Evolutionary conservation across 495 filamentous ascomycete genomes (phyloP), one percentile per base, ranked within the genome.

Genomic region (Viridothelium virens): DNA sequence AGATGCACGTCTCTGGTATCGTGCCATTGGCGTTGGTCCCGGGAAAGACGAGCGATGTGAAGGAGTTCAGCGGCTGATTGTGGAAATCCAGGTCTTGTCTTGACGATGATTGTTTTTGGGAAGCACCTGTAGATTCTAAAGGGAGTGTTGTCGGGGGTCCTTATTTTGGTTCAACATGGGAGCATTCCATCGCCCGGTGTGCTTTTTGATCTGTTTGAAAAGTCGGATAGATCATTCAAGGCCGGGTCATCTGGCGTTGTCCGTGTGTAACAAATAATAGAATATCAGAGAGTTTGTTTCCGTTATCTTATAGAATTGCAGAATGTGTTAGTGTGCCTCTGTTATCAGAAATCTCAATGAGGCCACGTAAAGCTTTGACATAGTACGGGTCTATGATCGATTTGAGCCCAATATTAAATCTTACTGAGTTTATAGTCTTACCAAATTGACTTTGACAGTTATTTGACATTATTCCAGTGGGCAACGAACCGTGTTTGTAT

Each of bases 1-100:
- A 99, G 80, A 96, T 99, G 93, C 87, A 89, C 79, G 87, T 89
- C 73, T 81, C 77, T 50, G 86, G 86, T 70, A 88, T 89, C 71
- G 86, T 89, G 50, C 86, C 86, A 38, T 75, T 89, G 70, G 86
- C 86, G 38, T 79, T 89, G 37, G 69, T 76, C 7, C 77, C 77
- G 34, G 86, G 85, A 72, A 88, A 86, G 81, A 79, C 72, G 64
- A 75, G 75, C 41, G 69, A 63, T 3, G 70, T 83, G 66, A 76
- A 76, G 71, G 81, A 83, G 73, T 83, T 83, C 65, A 70, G 63
- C 66, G 74, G 72, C 68, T 75, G 71, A 63, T 44, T 65, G 41
- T 18, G 53, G 25, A 25, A 25, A 25, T 53, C 7, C 25, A 31
- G 25, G 11, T 7, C 11, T 10, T 59, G 6, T 36, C 6, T 59